These are phyloP conservation scores for Ustilago vetiveriae DNA, from an alignment of 1,284 basidiomycete genomes.

Conservation along the genomic window DNA sequence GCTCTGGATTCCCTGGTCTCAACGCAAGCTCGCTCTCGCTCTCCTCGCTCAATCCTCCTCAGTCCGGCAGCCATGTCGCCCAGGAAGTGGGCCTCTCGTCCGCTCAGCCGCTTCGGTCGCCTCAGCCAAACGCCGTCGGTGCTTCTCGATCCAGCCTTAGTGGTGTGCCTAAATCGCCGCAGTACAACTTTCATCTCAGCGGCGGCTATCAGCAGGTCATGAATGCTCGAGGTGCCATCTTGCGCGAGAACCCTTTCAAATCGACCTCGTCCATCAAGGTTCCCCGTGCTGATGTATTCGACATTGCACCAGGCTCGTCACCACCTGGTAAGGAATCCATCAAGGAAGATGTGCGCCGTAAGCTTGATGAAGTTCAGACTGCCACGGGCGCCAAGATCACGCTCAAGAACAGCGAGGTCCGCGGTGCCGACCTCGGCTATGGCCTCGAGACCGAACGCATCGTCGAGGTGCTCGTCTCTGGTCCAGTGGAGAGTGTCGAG, in stretches of 20 bases:
- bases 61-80: constrained; percentile 36
- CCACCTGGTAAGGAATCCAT: constrained; percentile 71
- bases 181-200: constrained; percentile 83
- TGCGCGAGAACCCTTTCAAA: constrained; percentile 88
- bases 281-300: constrained; percentile 86
- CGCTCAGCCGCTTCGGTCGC: constrained; percentile 23
- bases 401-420: constrained; percentile 70
- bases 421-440: constrained; percentile 60
- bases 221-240: constrained; percentile 83
- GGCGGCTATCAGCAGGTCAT: constrained; percentile 93
- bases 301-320: constrained; percentile 27
- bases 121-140: constrained; percentile 12
- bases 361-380: constrained; percentile 89
- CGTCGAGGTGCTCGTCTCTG: constrained; percentile 90
- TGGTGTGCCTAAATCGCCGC: constrained; percentile 34
- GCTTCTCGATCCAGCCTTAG: constrained; percentile 28
- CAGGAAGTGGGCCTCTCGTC: constrained; percentile 40
- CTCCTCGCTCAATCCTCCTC: constrained; percentile 42
- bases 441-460: constrained; percentile 92
- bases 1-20: constrained; percentile 40
- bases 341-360: constrained; percentile 84
- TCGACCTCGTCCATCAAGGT: constrained; percentile 87
- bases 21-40: constrained; percentile 48
- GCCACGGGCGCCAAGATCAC: constrained; percentile 88
- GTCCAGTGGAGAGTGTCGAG: constrained; percentile 85